Evolutionary conservation across 73 alveolate genomes (phyloP).

Genomic region (Loxodes magnus): DNA sequence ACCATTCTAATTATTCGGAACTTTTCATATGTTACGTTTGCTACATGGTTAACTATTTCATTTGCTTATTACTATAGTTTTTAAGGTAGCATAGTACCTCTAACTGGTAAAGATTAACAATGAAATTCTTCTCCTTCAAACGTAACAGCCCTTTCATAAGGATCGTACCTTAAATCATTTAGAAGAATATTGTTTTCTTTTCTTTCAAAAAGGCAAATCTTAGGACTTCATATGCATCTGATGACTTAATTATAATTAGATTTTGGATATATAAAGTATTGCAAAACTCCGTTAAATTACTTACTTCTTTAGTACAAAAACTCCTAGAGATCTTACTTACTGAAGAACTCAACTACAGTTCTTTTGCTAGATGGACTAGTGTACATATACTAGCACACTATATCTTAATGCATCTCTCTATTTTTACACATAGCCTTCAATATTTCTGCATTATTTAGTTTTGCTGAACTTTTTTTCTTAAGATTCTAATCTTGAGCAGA

Average conservation of each 20-base stretch:
- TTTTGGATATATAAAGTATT: slow-evolving; percentile 64
- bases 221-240: slow-evolving; percentile 63
- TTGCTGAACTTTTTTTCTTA: slow-evolving; percentile 31
- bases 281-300: slow-evolving; percentile 56
- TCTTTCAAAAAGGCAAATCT: background rate
- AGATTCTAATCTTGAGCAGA: slow-evolving; percentile 53
- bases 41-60: slow-evolving; percentile 65
- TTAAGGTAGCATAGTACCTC: slow-evolving; percentile 69
- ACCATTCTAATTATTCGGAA: slow-evolving; percentile 71
- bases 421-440: slow-evolving; percentile 54
- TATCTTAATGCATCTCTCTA: too few species aligned
- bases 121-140: slow-evolving; percentile 87
- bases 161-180: slow-evolving; percentile 34
- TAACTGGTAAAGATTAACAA: slow-evolving; percentile 54
- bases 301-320: slow-evolving; percentile 51
- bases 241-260: slow-evolving; percentile 47
- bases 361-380: too few species aligned
- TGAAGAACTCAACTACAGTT: slow-evolving; percentile 55
- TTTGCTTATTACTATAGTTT: slow-evolving; percentile 56
- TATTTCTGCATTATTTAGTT: slow-evolving; percentile 51
- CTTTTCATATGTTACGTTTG: slow-evolving; percentile 73
- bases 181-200: slow-evolving; percentile 5
- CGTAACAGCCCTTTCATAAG: slow-evolving; percentile 74
- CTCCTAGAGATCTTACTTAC: slow-evolving; percentile 34
- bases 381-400: too few species aligned